A percentile compares a stretch with the other conserved stretches of the same genome.
These are phyloP conservation scores for Picochlorum sp. DNA, from an alignment of 139 green algal genomes.

Conservation along the genomic window DNA sequence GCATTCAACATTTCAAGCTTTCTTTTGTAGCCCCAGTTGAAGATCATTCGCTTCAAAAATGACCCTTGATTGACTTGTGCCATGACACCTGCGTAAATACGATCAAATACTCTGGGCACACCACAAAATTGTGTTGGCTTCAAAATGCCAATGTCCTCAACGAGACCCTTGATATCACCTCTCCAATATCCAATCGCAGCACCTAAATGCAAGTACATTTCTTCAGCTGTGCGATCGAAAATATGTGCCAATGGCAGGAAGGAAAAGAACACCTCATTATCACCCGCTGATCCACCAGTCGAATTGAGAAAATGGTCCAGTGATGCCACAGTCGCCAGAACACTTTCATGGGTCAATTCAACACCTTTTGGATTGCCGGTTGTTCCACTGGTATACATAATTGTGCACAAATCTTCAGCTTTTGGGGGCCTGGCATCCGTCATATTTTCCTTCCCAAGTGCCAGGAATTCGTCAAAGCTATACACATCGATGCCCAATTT, in stretches of 20 bases:
- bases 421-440: conserved; percentile 26
- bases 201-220: conserved; percentile 65
- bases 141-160: conserved; percentile 57
- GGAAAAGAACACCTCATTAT: conserved; percentile 47
- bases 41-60: conserved; percentile 54
- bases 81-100: conserved; percentile 77
- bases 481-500: conserved; percentile 29
- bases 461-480: conserved; percentile 48
- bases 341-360: conserved; percentile 53
- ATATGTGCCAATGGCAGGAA: conserved; percentile 87
- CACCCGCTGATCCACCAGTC: not conserved
- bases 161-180: conserved; percentile 50
- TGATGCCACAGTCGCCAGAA: conserved; percentile 44
- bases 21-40: conserved; percentile 62
- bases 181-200: conserved; percentile 72
- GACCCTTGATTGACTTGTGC: conserved; percentile 26
- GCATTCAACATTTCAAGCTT: conserved; percentile 64
- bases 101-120: conserved; percentile 92
- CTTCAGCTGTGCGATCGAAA: conserved; percentile 73
- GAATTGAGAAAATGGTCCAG: conserved; percentile 20
- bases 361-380: conserved; percentile 80
- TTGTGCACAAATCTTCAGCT: conserved; percentile 76
- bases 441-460: conserved; percentile 35
- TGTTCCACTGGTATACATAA: conserved; percentile 91
- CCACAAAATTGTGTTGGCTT: conserved; percentile 85